Percentiles rank a stretch among this genome's conserved stretches.
Conservation (phyloP, 2,329 filamentous ascomycete genomes). For the Bimuria novae-zelandiae region DNA sequence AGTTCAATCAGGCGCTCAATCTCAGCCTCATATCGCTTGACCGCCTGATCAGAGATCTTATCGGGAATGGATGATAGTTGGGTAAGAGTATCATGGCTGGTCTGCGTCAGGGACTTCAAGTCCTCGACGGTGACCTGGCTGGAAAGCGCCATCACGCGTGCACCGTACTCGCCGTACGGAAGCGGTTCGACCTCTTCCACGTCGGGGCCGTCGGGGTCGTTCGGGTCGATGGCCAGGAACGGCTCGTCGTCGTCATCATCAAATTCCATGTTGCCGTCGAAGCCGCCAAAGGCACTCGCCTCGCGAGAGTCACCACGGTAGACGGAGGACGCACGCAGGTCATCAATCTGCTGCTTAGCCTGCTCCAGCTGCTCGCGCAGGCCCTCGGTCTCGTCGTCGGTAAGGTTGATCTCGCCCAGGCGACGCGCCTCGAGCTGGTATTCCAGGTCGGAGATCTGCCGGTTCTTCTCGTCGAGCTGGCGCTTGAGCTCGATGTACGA, state of each 20-base stretch:
- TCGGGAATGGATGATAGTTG: conserved; percentile 28
- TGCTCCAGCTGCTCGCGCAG: conserved; percentile 42
- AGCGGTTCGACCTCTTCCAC: conserved; percentile 30
- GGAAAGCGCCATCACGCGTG: conserved; percentile 33
- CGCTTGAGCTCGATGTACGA: conserved; percentile 43
- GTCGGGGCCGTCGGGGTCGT: conserved; percentile 39
- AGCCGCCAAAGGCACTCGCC: conserved; percentile 26
- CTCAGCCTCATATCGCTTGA: conserved; percentile 46
- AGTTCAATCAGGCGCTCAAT: conserved; percentile 45
- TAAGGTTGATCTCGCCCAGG: conserved; percentile 45
- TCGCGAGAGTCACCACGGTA: conserved; percentile 36
- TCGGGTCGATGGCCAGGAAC: conserved; percentile 39
- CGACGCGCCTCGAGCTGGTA: conserved; percentile 43
- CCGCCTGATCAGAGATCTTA: conserved; percentile 42
- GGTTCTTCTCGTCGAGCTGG: conserved; percentile 45
- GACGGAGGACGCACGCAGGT: conserved; percentile 36
- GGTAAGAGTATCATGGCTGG: conserved; percentile 32
- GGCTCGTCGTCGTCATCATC: conserved; percentile 35
- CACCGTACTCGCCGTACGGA: conserved; percentile 34
- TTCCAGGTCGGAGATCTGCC: conserved; percentile 44
- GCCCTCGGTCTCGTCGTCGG: conserved; percentile 40
- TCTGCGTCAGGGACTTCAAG: conserved; percentile 28
- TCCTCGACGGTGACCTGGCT: conserved; percentile 38
- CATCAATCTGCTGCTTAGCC: conserved; percentile 41
- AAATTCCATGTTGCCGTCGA: conserved; percentile 27